Evolutionary conservation across 2,329 filamentous ascomycete species (phyloP).

Genomic region (Epichloe festucae): DNA sequence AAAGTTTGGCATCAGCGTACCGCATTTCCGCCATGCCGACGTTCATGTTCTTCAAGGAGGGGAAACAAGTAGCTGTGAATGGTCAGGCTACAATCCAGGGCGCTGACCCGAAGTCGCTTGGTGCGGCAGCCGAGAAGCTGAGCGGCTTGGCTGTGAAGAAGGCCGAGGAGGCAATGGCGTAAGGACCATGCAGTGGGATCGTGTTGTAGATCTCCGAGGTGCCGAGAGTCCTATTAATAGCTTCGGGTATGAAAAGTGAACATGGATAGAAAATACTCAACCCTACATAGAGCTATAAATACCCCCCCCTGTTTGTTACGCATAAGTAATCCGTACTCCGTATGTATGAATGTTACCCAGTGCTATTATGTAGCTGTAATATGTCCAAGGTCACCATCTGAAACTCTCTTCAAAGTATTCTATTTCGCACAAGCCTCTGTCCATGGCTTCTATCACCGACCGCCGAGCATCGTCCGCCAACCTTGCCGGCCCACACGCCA

Average conservation of each 20-base stretch:
- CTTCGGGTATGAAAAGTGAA: too few species aligned
- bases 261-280: too few species aligned
- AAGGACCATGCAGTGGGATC: background rate
- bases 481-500: constrained; percentile 30
- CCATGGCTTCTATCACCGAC: constrained; percentile 21
- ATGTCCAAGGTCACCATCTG: constrained; percentile 6
- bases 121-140: constrained; percentile 25
- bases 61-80: constrained; percentile 25
- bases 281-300: too few species aligned
- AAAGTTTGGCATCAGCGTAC: constrained; percentile 45
- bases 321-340: too few species aligned
- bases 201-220: background rate
- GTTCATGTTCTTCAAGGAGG: constrained; percentile 77
- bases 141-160: constrained; percentile 22
- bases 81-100: constrained; percentile 21
- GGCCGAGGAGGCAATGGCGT: constrained; percentile 9
- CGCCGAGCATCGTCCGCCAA: constrained; percentile 31
- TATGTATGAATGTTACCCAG: too few species aligned
- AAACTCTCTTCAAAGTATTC: constrained; percentile 9
- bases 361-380: background rate
- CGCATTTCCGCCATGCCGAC: constrained; percentile 87
- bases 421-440: constrained; percentile 9
- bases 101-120: constrained; percentile 18
- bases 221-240: too few species aligned
- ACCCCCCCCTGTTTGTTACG: too few species aligned